A percentile compares a stretch with the other conserved stretches of the same genome.
phyloP scores from a whole-genome alignment of 345 rosid species.

The Angophora floribunda region DNA sequence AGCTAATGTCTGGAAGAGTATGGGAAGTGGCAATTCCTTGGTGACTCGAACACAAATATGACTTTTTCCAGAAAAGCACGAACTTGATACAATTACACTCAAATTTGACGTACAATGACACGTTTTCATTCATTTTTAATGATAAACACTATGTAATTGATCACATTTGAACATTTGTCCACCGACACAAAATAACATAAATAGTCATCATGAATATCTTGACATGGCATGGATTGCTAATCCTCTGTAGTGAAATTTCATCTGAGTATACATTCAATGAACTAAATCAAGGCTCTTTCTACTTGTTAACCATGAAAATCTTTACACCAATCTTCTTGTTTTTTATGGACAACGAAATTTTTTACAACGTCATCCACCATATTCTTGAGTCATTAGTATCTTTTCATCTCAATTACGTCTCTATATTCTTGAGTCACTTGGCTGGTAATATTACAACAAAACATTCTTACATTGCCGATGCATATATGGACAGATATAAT shows the following conservation, averaged over 20 bases:
- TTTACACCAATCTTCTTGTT: not conserved
- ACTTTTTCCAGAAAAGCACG: not conserved
- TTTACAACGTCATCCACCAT: fast-evolving
- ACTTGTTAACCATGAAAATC: not conserved
- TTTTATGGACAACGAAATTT: not conserved
- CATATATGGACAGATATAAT: not conserved
- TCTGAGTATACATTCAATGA: not conserved
- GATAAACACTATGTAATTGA: not conserved
- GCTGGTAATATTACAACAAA: not conserved
- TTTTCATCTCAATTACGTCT: not conserved
- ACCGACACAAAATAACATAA: not conserved
- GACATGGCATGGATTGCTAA: not conserved
- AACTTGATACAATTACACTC: not conserved
- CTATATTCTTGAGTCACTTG: not conserved
- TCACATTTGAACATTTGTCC: not conserved
- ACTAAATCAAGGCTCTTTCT: not conserved
- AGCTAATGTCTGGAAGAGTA: not conserved
- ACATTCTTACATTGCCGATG: not conserved
- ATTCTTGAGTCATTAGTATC: no score
- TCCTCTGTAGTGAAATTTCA: not conserved
- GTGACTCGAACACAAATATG: not conserved
- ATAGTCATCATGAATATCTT: not conserved
- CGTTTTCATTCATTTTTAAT: not conserved
- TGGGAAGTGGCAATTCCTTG: not conserved
- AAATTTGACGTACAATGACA: not conserved